phyloP scores from a whole-genome alignment of 176 grass and related monocot genomes.

The Elymus sibiricus region DNA sequence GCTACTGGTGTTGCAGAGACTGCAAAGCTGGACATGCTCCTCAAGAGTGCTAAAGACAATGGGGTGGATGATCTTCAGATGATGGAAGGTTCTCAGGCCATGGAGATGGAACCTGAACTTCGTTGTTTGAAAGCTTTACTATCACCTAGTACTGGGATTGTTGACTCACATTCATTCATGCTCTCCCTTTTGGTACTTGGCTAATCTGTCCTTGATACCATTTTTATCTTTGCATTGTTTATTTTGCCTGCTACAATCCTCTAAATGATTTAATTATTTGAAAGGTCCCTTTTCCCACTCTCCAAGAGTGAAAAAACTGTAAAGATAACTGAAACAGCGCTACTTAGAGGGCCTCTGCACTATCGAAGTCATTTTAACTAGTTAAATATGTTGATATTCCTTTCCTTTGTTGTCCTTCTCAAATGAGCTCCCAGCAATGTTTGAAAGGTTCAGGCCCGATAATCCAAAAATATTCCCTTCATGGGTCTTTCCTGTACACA shows the following conservation, averaged over 20 bases:
- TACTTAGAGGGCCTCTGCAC: background rate
- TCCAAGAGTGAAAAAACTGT: background rate
- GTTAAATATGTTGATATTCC: background rate
- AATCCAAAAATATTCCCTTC: background rate
- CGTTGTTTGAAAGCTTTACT: slow-evolving; percentile 73
- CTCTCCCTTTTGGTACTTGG: slow-evolving; percentile 81
- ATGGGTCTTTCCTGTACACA: background rate
- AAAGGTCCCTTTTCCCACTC: background rate
- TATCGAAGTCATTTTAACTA: background rate
- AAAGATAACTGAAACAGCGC: background rate
- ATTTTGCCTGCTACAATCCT: background rate
- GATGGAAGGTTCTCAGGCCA: slow-evolving; percentile 68
- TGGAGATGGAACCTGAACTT: slow-evolving; percentile 85
- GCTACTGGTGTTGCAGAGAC: slow-evolving; percentile 69
- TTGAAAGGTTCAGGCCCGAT: background rate
- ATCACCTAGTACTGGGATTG: slow-evolving; percentile 83
- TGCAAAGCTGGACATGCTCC: slow-evolving; percentile 62
- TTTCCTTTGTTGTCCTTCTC: background rate
- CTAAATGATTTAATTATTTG: background rate
- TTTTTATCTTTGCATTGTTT: background rate
- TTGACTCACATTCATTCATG: slow-evolving; percentile 93
- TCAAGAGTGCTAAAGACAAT: slow-evolving; percentile 55
- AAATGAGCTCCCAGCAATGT: background rate
- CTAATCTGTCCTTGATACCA: background rate
- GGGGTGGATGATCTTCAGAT: slow-evolving; percentile 76